A percentile compares a stretch with the other conserved stretches of the same genome.
Evolutionary conservation across 768 basidiomycete species (phyloP).

Genomic region (Rhizopogon salebrosus): DNA sequence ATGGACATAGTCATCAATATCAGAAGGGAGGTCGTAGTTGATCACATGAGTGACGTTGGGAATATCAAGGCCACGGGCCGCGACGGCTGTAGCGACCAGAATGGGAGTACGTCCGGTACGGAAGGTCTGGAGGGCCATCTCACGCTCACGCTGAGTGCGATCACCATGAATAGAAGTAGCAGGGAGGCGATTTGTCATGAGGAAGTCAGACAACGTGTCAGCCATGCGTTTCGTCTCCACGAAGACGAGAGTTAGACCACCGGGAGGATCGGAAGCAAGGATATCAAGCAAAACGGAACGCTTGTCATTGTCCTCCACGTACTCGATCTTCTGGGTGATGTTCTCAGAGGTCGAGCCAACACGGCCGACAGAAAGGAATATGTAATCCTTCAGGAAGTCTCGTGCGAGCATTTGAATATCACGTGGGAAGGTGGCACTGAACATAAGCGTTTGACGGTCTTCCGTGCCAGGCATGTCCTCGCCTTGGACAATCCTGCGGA

Average conservation of each 20-base stretch:
- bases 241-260: constrained; percentile 89
- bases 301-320: constrained; percentile 96
- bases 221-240: constrained; percentile 99
- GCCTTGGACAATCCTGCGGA: constrained; percentile 94
- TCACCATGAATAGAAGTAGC: constrained; percentile 99
- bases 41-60: constrained; percentile 99
- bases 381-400: constrained; percentile 97
- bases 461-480: constrained; percentile 96
- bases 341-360: constrained; percentile 99
- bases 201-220: constrained; percentile 95
- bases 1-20: constrained; percentile 99
- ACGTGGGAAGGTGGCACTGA: constrained; percentile 97
- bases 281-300: constrained; percentile 94
- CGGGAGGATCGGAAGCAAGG: constrained; percentile 64
- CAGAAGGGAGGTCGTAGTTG: constrained; percentile 96
- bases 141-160: constrained; percentile 95
- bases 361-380: constrained; percentile 97
- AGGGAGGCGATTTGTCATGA: constrained; percentile 73
- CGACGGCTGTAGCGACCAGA: constrained; percentile 96
- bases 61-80: constrained; percentile 98
- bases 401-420: constrained; percentile 97
- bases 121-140: constrained; percentile 93
- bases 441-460: constrained; percentile 98
- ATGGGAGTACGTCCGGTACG: constrained; percentile 91
- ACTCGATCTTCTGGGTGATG: constrained; percentile 98